Evolutionary conservation across 106 monocot genomes (phyloP).

Genomic region (Dioscorea dumetorum): DNA sequence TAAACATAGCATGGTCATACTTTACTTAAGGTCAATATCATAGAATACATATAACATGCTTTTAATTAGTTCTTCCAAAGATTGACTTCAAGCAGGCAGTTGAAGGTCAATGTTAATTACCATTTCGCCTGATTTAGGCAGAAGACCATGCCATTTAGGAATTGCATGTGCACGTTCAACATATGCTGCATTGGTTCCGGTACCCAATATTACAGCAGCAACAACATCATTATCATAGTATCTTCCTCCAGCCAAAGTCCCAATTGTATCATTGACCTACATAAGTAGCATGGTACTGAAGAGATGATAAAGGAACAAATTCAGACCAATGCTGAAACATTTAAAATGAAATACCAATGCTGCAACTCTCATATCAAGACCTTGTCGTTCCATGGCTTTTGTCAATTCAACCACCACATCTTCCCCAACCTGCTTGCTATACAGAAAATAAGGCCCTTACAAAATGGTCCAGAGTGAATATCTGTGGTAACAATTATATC

Average conservation of each 20-base stretch:
- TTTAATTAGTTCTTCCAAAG: too few species aligned
- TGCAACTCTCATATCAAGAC: conserved; percentile 68
- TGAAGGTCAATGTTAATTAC: conserved; percentile 24
- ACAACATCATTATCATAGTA: conserved; percentile 76
- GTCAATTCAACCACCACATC: conserved; percentile 77
- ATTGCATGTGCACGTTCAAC: conserved; percentile 85
- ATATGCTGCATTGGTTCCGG: conserved; percentile 98
- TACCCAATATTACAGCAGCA: conserved; percentile 93
- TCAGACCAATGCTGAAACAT: too few species aligned
- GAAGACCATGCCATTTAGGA: conserved; percentile 85
- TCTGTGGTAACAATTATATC: too few species aligned
- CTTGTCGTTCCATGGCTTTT: conserved; percentile 69
- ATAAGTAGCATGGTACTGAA: not conserved
- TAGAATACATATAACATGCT: too few species aligned
- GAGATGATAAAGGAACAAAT: too few species aligned
- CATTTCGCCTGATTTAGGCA: conserved; percentile 92
- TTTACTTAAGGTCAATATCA: not conserved
- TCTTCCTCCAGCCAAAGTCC: conserved; percentile 90
- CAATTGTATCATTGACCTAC: conserved; percentile 94
- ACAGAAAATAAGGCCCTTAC: not conserved
- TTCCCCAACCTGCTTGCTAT: conserved; percentile 58
- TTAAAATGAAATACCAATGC: conserved; percentile 47
- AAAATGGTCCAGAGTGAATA: too few species aligned
- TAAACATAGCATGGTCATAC: conserved; percentile 3
- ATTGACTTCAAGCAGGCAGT: too few species aligned